Evolutionary conservation across 306 rosid species (phyloP), one percentile per base, ranked within the genome.

Genomic region (Glycyrrhiza uralensis): DNA sequence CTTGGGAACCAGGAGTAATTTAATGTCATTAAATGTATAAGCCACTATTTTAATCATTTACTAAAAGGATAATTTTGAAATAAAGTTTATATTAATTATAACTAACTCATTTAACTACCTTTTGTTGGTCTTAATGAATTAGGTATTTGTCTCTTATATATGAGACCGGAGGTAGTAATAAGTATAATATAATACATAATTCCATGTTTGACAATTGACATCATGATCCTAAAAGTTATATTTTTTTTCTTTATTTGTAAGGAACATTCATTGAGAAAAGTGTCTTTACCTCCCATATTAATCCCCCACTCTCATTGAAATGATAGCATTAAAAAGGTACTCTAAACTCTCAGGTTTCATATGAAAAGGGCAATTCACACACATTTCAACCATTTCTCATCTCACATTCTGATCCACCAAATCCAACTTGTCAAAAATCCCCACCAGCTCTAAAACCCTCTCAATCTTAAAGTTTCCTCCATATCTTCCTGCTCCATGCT

Each of bases 401-500:
- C 80, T 60, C 41, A 69, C 42, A 63, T 32, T 76, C 59, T 57
- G 38, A 52, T 77, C 73, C 74, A 77, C 79, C 77, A 69, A 72
- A 76, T 82, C 70, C 80, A 83, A 77, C 57, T 66, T 66, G 45
- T 33, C 75, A 76, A 72, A 49, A 30, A 54, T 76, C 46, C 20
- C 55, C 57, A 19, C 14, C 74, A 46, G 15, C 77, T 54, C 56
- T 17, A 54, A 81, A 70, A 66, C 11, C 51, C 24, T 75, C 36
- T 52, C 39, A 2, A 50, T 9, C 45, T 45, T 46, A 59, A 62
- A 71, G 68, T 71, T 78, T 51, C 76, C 60, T 69, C 62, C 66
- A 72, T 41, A 58, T 80, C 73, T 75, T 50, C 71, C 68, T 83
- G 74, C 86, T 80, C 90, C 89, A 88, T 91, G 95, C 92, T 87